phyloP scores from a whole-genome alignment of 2,329 filamentous ascomycete genomes.

The Trichoderma citrinoviride region DNA sequence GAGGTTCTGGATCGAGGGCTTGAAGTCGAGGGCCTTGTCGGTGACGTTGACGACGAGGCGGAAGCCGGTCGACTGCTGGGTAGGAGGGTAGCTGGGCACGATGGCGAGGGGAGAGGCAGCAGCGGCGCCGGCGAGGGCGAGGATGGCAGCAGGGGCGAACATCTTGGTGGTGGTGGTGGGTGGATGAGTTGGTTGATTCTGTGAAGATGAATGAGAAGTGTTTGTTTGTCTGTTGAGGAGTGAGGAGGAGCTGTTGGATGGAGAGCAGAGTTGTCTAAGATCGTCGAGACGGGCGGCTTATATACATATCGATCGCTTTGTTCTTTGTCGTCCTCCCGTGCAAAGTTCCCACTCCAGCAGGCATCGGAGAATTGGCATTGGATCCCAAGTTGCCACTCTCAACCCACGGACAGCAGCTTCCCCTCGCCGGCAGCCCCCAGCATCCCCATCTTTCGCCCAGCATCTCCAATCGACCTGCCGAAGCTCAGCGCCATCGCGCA shows the following conservation, averaged over 20 bases:
- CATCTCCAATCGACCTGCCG: neutral
- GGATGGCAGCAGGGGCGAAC: constrained; percentile 22
- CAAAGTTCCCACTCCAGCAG: neutral
- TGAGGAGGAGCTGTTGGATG: constrained; percentile 1
- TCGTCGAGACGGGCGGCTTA: neutral
- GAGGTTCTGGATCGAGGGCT: constrained; percentile 38
- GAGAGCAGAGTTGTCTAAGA: neutral
- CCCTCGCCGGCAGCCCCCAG: neutral
- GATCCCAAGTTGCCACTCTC: neutral
- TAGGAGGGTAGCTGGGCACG: constrained; percentile 11
- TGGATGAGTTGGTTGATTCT: neutral
- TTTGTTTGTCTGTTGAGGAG: neutral
- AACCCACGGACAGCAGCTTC: neutral
- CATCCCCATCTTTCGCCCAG: neutral
- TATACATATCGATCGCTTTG: constrained; percentile 11
- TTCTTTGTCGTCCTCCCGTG: too few species aligned
- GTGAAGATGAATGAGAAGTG: neutral
- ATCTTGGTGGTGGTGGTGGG: constrained; percentile 12
- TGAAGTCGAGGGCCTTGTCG: constrained; percentile 37
- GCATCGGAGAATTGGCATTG: too few species aligned
- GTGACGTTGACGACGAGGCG: constrained; percentile 44
- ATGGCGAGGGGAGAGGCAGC: constrained; percentile 24
- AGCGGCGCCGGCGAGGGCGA: constrained; percentile 26
- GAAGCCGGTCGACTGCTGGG: constrained; percentile 33
- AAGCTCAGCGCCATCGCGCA: constrained; percentile 1